These are phyloP conservation scores for Cyberlindnera euphorbiae DNA, from an alignment of 805 yeast genomes.

Conservation along the genomic window DNA sequence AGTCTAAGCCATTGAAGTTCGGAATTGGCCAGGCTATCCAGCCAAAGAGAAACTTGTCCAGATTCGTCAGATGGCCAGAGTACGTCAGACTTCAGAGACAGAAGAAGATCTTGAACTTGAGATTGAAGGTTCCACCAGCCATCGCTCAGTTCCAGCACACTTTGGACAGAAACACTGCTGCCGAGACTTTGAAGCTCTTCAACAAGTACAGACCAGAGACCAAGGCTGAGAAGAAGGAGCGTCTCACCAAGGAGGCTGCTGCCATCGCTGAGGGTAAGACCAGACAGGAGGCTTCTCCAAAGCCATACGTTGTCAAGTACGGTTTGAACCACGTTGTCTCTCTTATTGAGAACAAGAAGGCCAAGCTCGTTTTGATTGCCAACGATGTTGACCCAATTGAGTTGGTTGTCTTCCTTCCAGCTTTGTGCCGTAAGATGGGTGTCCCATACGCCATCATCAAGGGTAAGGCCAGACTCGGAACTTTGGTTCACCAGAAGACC, in stretches of 20 bases:
- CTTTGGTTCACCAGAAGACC: constrained; percentile 96
- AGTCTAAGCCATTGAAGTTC: constrained; percentile 85
- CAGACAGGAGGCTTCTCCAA: constrained; percentile 93
- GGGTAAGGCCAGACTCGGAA: constrained; percentile 98
- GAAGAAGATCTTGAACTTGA: constrained; percentile 89
- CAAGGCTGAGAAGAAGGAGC: constrained; percentile 95
- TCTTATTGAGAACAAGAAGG: constrained; percentile 96
- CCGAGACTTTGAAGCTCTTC: constrained; percentile 93
- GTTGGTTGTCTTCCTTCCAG: constrained; percentile 95
- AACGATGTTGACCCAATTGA: constrained; percentile 99
- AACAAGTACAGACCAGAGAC: constrained; percentile 99
- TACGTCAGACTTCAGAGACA: constrained; percentile 98
- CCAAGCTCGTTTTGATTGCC: constrained; percentile 94
- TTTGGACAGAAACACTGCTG: constrained; percentile 98
- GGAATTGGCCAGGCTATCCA: constrained; percentile 97
- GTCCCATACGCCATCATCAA: constrained; percentile 97
- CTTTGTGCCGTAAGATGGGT: constrained; percentile 99
- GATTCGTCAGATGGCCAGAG: constrained; percentile 99
- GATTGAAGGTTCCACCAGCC: constrained; percentile 99
- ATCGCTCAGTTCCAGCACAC: constrained; percentile 94
- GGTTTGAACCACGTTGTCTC: constrained; percentile 99
- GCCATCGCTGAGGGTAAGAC: constrained; percentile 98
- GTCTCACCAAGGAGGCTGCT: constrained; percentile 98
- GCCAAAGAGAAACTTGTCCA: constrained; percentile 92
- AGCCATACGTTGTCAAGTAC: constrained; percentile 95